These are phyloP conservation scores for Penicillium cosmopolitanum DNA, from an alignment of 495 filamentous ascomycete species.

Conservation along the genomic window DNA sequence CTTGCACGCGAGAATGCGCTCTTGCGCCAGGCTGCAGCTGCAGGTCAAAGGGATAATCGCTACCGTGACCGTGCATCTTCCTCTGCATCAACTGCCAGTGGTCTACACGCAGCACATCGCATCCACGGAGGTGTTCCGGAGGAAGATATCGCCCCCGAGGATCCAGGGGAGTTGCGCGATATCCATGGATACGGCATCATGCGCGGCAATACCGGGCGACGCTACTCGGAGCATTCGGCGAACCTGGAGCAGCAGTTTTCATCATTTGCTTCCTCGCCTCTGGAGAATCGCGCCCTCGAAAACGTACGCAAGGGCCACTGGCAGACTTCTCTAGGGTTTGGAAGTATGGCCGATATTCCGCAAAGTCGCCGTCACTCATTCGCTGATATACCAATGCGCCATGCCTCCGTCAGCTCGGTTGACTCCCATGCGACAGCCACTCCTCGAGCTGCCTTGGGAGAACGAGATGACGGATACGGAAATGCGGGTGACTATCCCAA, in stretches of 20 bases:
- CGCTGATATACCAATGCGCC: slow-evolving; percentile 76
- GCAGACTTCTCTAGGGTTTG: slow-evolving; percentile 86
- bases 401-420: slow-evolving; percentile 68
- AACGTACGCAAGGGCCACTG: slow-evolving; percentile 82
- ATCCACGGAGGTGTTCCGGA: slow-evolving; percentile 68
- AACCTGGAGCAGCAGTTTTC: slow-evolving; percentile 57
- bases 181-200: slow-evolving; percentile 52
- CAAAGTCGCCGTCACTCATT: slow-evolving; percentile 98
- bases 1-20: slow-evolving; percentile 74
- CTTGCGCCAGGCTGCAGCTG: slow-evolving; percentile 62
- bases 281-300: slow-evolving; percentile 76
- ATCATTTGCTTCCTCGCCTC: slow-evolving; percentile 48
- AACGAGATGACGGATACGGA: slow-evolving; percentile 45
- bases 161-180: slow-evolving; percentile 66
- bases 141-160: slow-evolving; percentile 73
- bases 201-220: slow-evolving; percentile 52
- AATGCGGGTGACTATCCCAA: slow-evolving; percentile 34
- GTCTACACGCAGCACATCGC: slow-evolving; percentile 60
- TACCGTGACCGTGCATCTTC: slow-evolving; percentile 65
- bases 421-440: slow-evolving; percentile 47
- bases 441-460: slow-evolving; percentile 36
- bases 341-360: slow-evolving; percentile 66
- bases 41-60: slow-evolving; percentile 62
- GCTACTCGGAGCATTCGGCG: slow-evolving; percentile 66
- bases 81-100: slow-evolving; percentile 53